Evolutionary conservation across 179 eudicot species (phyloP).

Genomic region (Beta lomatogona): DNA sequence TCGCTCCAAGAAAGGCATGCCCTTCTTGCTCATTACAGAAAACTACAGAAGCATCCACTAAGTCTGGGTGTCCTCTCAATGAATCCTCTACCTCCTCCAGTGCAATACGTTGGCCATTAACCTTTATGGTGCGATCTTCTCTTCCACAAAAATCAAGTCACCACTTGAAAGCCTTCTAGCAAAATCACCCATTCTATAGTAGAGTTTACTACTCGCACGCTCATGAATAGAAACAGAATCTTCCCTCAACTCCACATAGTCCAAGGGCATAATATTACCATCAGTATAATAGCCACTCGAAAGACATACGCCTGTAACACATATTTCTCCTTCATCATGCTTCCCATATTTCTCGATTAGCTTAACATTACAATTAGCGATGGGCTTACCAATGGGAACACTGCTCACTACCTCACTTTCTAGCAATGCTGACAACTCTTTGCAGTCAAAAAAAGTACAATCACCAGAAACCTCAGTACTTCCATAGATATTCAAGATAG

Average conservation of each 20-base stretch:
- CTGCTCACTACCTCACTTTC: conserved; percentile 56
- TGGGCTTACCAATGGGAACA: conserved; percentile 83
- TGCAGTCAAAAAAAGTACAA: conserved; percentile 91
- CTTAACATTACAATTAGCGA: conserved; percentile 64
- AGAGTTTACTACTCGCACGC: conserved; percentile 21
- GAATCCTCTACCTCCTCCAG: conserved; percentile 80
- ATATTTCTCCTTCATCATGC: conserved; percentile 74
- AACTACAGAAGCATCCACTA: conserved; percentile 80
- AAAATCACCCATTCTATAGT: conserved; percentile 86
- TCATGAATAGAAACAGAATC: conserved; percentile 32
- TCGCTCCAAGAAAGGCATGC: conserved; percentile 60
- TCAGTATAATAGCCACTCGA: conserved; percentile 66
- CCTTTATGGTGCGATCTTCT: conserved; percentile 76
- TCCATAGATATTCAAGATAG: conserved; percentile 89
- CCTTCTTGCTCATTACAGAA: conserved; percentile 44
- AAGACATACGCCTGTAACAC: conserved; percentile 70
- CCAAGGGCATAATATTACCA: conserved; percentile 37
- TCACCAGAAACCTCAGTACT: conserved; percentile 98
- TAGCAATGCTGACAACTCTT: conserved; percentile 48
- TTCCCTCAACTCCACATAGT: conserved; percentile 39
- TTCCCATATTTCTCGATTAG: conserved; percentile 55
- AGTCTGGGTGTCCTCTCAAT: conserved; percentile 58
- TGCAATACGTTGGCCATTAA: conserved; percentile 91
- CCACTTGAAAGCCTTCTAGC: conserved; percentile 69
- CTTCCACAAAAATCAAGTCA: conserved; percentile 82